A percentile compares a stretch with the other conserved stretches of the same genome.
These are phyloP conservation scores for Schwanniomyces sp. DNA, from an alignment of 805 yeast species.

Conservation along the genomic window DNA sequence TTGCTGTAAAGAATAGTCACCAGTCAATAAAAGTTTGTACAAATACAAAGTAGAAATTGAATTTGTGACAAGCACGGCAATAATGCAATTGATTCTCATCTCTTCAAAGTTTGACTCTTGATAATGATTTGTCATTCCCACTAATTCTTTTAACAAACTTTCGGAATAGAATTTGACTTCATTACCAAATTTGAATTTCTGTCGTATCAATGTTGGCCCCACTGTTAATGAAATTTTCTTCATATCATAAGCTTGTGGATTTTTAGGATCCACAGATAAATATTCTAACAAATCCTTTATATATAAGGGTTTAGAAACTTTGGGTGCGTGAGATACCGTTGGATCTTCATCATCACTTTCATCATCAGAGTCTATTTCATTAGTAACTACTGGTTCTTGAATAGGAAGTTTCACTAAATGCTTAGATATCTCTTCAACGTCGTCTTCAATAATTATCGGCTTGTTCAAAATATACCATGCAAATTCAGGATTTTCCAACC, in stretches of 20 bases:
- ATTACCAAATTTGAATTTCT: slow-evolving; percentile 56
- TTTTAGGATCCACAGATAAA: slow-evolving; percentile 45
- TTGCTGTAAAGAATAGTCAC: slow-evolving; percentile 82
- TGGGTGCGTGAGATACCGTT: slow-evolving; percentile 32
- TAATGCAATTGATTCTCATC: slow-evolving; percentile 61
- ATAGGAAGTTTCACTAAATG: neutral
- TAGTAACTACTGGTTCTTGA: neutral
- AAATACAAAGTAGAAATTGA: slow-evolving; percentile 45
- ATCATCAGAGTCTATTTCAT: slow-evolving; percentile 18
- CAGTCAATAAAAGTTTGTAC: slow-evolving; percentile 51
- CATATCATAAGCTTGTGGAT: slow-evolving; percentile 49
- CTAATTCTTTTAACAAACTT: slow-evolving; percentile 49
- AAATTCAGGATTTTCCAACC: neutral
- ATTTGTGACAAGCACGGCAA: slow-evolving; percentile 59
- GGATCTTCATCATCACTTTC: slow-evolving; percentile 50
- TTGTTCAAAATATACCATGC: slow-evolving; percentile 19
- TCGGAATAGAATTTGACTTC: slow-evolving; percentile 64
- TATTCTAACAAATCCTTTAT: slow-evolving; percentile 68
- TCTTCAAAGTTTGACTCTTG: slow-evolving; percentile 62
- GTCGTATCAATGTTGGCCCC: slow-evolving; percentile 62
- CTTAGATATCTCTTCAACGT: slow-evolving; percentile 11
- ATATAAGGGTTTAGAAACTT: slow-evolving; percentile 57
- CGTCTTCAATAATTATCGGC: slow-evolving; percentile 18
- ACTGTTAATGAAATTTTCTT: slow-evolving; percentile 46
- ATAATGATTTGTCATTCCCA: slow-evolving; percentile 56